Evolutionary conservation across 2,329 filamentous ascomycete species (phyloP).

Genomic region (Ramichloridium luteum): DNA sequence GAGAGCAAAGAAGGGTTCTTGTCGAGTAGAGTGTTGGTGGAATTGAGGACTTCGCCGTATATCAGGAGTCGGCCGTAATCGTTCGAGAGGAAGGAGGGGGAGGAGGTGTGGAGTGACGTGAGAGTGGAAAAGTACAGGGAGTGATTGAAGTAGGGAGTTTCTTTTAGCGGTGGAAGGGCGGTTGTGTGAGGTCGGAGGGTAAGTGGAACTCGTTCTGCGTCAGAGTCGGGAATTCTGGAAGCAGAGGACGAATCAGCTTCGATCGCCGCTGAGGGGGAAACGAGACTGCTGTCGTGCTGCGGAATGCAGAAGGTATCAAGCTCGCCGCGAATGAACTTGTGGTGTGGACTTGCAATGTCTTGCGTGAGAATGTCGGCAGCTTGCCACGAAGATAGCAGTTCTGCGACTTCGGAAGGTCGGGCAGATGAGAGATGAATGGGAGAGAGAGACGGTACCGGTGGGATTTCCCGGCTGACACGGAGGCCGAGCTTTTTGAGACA

Average conservation of each 20-base stretch:
- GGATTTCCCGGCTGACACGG: slow-evolving; percentile 57
- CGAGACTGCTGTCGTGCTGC: slow-evolving; percentile 6
- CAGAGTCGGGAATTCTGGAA: slow-evolving; percentile 62
- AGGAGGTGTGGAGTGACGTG: slow-evolving; percentile 46
- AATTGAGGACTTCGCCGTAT: slow-evolving; percentile 86
- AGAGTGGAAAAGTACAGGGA: slow-evolving; percentile 64
- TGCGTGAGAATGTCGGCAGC: slow-evolving; percentile 50
- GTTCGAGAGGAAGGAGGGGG: slow-evolving; percentile 28
- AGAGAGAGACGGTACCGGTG: slow-evolving; percentile 66
- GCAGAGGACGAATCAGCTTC: slow-evolving; percentile 17
- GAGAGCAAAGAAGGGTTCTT: slow-evolving; percentile 76
- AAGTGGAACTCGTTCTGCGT: slow-evolving; percentile 35
- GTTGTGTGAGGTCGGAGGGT: slow-evolving; percentile 62
- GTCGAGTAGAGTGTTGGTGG: slow-evolving; percentile 85
- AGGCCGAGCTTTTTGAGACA: slow-evolving; percentile 71
- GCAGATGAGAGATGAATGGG: slow-evolving; percentile 68
- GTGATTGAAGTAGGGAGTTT: slow-evolving; percentile 81
- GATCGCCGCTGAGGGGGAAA: slow-evolving; percentile 11
- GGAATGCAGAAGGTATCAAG: slow-evolving; percentile 57
- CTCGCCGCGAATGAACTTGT: slow-evolving; percentile 65
- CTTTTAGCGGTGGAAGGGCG: slow-evolving; percentile 52
- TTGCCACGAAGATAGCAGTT: slow-evolving; percentile 53
- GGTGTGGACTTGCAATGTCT: slow-evolving; percentile 43
- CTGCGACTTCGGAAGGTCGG: slow-evolving; percentile 50
- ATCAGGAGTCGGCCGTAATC: slow-evolving; percentile 67